Evolutionary conservation across 768 basidiomycete species (phyloP), one percentile per base, ranked within the genome.

Genomic region (Scleroderma bovista): DNA sequence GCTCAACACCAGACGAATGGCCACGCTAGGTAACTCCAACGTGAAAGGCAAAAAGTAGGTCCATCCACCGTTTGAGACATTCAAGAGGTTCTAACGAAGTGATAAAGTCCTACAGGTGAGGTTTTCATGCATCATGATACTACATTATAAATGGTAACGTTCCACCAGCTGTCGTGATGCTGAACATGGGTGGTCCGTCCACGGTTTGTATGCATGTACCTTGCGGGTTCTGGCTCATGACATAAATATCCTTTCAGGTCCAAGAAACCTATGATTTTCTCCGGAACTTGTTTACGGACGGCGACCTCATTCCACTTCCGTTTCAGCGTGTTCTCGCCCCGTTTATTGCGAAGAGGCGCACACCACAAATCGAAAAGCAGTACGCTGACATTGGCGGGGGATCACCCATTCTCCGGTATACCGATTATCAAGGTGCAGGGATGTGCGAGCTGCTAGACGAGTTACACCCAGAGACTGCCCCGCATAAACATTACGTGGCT

Each of bases 151-250:
- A 58, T 51, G 29, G 19, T 46, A 31, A 56, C 48, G 40, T 29
- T 43, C 77, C 42, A 2, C 17, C 48, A 82, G 95, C 88, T 33
- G 79, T 98, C 54, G 93, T 99, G 37, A 89, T 99, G 88, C 75
- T 99, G 72, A 99, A 98, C 69, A 99, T 99, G 96, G 96, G 96
- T 39, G 96, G 96, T 2, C 96, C 95, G 20, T 80, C 88, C 45
- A 94, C 92, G 50, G 92, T 93, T 61, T 59, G 71, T 33, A 32
- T 44, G 42, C n/a, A 44, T 22, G 40, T 20, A 13, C 1, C 23
- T 4, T 29, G 26, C 26, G 15, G 17, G 36, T 22, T 6, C 37
- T 3, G 16, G 46, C 44, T 54, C 48, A 53, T 46, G 57, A 7
- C 23, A 31, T 13, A 33, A 10, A 12, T 47, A 13, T 13, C 41